These are phyloP conservation scores for Fusarium sp. DNA, from an alignment of 2,329 filamentous ascomycete genomes.

Conservation along the genomic window DNA sequence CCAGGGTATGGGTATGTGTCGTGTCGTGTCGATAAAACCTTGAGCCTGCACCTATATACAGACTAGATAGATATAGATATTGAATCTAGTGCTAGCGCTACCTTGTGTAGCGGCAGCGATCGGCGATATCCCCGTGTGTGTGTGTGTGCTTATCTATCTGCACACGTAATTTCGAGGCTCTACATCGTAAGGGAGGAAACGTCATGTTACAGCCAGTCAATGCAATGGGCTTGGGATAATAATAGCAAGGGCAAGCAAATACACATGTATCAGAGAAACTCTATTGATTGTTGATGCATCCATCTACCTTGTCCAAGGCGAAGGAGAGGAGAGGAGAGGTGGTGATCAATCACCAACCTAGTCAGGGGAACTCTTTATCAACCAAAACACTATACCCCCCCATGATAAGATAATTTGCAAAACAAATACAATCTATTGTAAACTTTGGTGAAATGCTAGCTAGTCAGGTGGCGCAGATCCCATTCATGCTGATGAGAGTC, in stretches of 20 bases:
- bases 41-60: too few relatives aligned
- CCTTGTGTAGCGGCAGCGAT: slow-evolving; percentile 10
- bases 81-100: too few relatives aligned
- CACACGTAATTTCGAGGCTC: slow-evolving; percentile 14
- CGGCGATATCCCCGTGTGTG: slow-evolving; percentile 2
- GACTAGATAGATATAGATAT: too few relatives aligned
- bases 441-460: not conserved
- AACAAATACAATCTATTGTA: not conserved
- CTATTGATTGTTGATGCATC: not conserved
- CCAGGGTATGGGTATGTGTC: too few relatives aligned
- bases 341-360: slow-evolving; percentile 10
- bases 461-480: too few relatives aligned
- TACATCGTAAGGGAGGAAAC: not conserved
- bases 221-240: not conserved
- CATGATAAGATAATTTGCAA: not conserved
- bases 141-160: not conserved
- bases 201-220: slow-evolving; percentile 5
- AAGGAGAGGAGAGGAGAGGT: too few relatives aligned
- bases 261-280: not conserved
- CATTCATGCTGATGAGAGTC: too few relatives aligned
- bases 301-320: not conserved
- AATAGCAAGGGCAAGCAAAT: slow-evolving; percentile 4
- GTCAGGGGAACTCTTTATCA: slow-evolving; percentile 14
- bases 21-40: not conserved
- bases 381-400: slow-evolving; percentile 21